phyloP scores from a whole-genome alignment of 768 basidiomycete species.

The Tephrocybe sp. region DNA sequence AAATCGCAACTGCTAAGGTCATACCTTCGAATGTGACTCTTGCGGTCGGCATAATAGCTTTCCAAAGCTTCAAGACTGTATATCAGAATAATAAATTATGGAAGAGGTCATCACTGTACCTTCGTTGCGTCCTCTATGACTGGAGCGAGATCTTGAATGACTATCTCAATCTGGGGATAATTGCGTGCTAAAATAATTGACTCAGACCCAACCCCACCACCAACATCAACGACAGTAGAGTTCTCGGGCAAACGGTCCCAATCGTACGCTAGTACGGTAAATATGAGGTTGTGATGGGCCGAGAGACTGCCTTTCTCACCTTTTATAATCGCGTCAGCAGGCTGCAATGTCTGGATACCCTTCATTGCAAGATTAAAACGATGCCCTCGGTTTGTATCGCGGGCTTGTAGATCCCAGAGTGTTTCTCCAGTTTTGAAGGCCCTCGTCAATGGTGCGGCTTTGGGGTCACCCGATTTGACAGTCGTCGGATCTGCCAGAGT shows the following conservation, averaged over 20 bases:
- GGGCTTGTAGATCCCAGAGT: constrained; percentile 25
- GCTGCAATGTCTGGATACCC: neutral
- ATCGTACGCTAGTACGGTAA: constrained; percentile 21
- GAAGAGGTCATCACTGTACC: neutral
- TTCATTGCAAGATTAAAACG: constrained; percentile 27
- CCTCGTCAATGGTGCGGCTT: constrained; percentile 19
- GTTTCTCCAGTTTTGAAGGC: constrained; percentile 21
- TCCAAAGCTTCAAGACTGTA: neutral
- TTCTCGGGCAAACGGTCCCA: constrained; percentile 15
- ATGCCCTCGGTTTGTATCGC: constrained; percentile 12
- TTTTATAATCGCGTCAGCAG: neutral
- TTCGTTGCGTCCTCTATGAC: constrained; percentile 23
- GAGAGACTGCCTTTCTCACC: too few relatives aligned
- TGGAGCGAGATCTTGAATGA: constrained; percentile 33
- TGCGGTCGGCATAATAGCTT: neutral
- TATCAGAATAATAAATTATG: neutral
- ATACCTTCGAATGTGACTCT: constrained; percentile 3
- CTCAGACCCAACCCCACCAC: constrained; percentile 31
- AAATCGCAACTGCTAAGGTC: neutral
- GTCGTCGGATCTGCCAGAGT: constrained; percentile 26
- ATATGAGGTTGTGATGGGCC: too few relatives aligned
- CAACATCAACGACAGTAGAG: constrained; percentile 30
- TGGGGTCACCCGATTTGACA: constrained; percentile 20
- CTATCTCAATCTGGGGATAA: constrained; percentile 27
- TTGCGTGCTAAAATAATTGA: constrained; percentile 25